These are phyloP conservation scores for Meyerozyma elateridarum DNA, from an alignment of 1,139 yeast species.

Conservation along the genomic window DNA sequence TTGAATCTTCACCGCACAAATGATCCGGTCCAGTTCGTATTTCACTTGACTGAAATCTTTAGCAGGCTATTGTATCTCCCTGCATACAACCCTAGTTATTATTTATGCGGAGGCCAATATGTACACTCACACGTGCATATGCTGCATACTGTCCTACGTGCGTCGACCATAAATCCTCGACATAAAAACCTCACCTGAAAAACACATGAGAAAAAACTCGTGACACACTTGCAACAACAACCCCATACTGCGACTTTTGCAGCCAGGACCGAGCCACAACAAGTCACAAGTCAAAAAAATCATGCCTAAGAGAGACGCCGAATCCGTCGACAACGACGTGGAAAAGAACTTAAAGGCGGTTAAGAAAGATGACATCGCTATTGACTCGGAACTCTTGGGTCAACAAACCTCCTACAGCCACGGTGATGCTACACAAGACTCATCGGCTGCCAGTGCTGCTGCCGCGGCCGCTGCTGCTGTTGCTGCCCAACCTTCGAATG, in stretches of 20 bases:
- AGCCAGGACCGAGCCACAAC: not conserved
- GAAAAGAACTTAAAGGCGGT: constrained; percentile 24
- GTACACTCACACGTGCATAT: constrained; percentile 3
- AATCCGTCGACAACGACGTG: constrained; percentile 16
- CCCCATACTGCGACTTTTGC: constrained; percentile 4
- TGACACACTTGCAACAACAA: constrained; percentile 14
- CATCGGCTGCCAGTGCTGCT: constrained; percentile 29
- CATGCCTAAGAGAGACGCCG: constrained; percentile 30
- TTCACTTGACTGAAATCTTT: too few species aligned
- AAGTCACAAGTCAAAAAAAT: constrained; percentile 1
- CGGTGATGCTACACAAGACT: constrained; percentile 7
- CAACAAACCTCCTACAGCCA: constrained; percentile 35
- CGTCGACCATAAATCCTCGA: not conserved
- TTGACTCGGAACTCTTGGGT: constrained; percentile 46
- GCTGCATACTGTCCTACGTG: not conserved
- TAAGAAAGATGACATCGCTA: constrained; percentile 35
- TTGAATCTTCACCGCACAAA: too few species aligned
- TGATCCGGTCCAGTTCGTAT: too few species aligned
- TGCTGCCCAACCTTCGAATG: constrained; percentile 15
- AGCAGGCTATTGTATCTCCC: too few species aligned
- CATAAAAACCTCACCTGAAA: constrained; percentile 19
- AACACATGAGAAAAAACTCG: constrained; percentile 27
- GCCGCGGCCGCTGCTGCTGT: constrained; percentile 30
- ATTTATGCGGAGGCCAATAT: too few species aligned
- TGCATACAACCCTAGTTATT: too few species aligned